These are phyloP conservation scores for Dactylellina cionopaga DNA, from an alignment of 2,329 filamentous ascomycete genomes.

Conservation along the genomic window DNA sequence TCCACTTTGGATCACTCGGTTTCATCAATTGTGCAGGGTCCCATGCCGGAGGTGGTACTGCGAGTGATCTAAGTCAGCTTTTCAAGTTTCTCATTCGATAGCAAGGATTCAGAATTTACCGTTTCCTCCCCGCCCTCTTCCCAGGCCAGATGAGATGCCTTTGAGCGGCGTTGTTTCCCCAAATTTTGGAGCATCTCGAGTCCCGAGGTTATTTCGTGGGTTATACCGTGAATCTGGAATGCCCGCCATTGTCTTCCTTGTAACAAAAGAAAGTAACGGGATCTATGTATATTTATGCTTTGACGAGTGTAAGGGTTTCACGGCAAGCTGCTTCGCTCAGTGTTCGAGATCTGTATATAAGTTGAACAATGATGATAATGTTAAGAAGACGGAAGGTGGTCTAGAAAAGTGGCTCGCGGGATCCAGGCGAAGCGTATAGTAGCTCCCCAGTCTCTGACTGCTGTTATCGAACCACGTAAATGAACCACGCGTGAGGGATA, in stretches of 20 bases:
- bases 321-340: too few species aligned
- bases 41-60: slow-evolving; percentile 10
- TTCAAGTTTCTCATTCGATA: neutral
- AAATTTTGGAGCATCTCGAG: slow-evolving; percentile 44
- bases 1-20: slow-evolving; percentile 33
- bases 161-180: slow-evolving; percentile 50
- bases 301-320: too few species aligned
- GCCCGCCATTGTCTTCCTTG: slow-evolving; percentile 24
- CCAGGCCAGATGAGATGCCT: slow-evolving; percentile 33
- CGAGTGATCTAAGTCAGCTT: neutral
- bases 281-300: neutral
- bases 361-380: too few species aligned
- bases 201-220: slow-evolving; percentile 42
- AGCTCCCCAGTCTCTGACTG: too few species aligned
- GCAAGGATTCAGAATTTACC: neutral
- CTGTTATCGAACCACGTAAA: slow-evolving; percentile 3
- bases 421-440: too few species aligned
- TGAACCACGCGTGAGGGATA: slow-evolving; percentile 5
- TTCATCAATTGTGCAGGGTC: slow-evolving; percentile 9
- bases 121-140: slow-evolving; percentile 39
- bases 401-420: too few species aligned
- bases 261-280: neutral
- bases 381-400: too few species aligned
- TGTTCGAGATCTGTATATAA: too few species aligned
- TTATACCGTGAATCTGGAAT: slow-evolving; percentile 36